Evolutionary conservation across 2,329 filamentous ascomycete genomes (phyloP).

Genomic region (Pseudophaeomoniella oleicola): DNA sequence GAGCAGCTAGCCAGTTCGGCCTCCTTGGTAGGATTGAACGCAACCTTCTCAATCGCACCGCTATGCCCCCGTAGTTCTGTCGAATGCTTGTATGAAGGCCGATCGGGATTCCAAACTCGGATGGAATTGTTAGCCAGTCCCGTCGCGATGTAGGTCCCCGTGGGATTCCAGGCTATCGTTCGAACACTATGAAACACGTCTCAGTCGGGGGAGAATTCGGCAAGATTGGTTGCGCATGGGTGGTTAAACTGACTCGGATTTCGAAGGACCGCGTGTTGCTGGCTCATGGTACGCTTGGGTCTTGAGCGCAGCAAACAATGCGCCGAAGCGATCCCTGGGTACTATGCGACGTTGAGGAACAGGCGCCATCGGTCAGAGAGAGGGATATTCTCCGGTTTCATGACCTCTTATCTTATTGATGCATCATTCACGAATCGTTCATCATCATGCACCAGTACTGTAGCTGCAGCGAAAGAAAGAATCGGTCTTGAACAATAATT

Average conservation of each 20-base stretch:
- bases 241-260: slow-evolving; percentile 2
- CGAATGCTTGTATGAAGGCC: slow-evolving; percentile 29
- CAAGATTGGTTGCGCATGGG: neutral
- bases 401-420: too few species aligned
- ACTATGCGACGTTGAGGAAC: slow-evolving; percentile 24
- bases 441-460: too few species aligned
- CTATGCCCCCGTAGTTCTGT: slow-evolving; percentile 33
- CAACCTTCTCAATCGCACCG: slow-evolving; percentile 31
- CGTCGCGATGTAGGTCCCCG: slow-evolving; percentile 71
- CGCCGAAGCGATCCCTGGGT: slow-evolving; percentile 53
- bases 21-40: slow-evolving; percentile 34
- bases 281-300: slow-evolving; percentile 58
- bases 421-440: too few species aligned
- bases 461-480: too few species aligned
- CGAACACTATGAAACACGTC: slow-evolving; percentile 42
- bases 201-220: slow-evolving; percentile 15
- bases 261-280: slow-evolving; percentile 36
- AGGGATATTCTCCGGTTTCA: too few species aligned
- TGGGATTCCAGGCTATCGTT: slow-evolving; percentile 77
- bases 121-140: slow-evolving; percentile 77
- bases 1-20: slow-evolving; percentile 35
- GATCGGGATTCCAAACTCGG: slow-evolving; percentile 71
- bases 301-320: slow-evolving; percentile 52
- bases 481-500: too few species aligned
- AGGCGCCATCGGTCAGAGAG: slow-evolving; percentile 21